Percentiles rank a stretch among this genome's conserved stretches.
These are phyloP conservation scores for Capsella rubella DNA, from an alignment of 441 rosid genomes.

Conservation along the genomic window DNA sequence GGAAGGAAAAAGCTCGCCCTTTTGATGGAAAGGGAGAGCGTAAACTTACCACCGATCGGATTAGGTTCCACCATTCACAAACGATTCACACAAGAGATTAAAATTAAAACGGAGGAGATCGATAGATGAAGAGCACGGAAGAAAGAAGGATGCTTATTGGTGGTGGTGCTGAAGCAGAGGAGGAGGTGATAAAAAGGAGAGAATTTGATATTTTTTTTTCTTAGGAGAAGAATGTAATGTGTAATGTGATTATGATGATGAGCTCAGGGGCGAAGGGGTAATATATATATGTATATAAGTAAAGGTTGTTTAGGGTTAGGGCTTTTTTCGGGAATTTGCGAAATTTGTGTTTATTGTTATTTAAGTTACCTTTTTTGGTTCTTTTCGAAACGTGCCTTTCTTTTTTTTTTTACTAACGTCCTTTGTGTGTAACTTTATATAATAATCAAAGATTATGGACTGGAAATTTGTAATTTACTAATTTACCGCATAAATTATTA, in stretches of 20 bases:
- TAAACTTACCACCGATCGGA: slow-evolving; percentile 53
- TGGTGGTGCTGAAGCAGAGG: slow-evolving; percentile 1
- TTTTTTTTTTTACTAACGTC: not conserved
- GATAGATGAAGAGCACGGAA: not conserved
- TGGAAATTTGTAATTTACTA: not conserved
- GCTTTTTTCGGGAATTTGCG: not conserved
- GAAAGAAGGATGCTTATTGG: not conserved
- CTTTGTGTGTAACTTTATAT: not conserved
- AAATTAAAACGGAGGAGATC: not conserved
- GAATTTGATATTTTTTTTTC: not conserved
- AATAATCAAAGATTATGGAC: not conserved
- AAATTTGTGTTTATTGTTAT: not conserved
- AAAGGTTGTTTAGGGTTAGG: slow-evolving; percentile 2
- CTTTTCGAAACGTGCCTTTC: slow-evolving; percentile 10
- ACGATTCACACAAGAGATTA: slow-evolving; percentile 29
- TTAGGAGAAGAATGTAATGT: slow-evolving; percentile 11
- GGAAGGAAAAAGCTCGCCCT: slow-evolving; percentile 78
- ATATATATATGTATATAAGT: not conserved
- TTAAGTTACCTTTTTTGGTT: slow-evolving; percentile 9
- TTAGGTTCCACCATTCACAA: slow-evolving; percentile 98
- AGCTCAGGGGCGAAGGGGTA: slow-evolving; percentile 4
- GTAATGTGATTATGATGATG: not conserved
- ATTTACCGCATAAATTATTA: not conserved
- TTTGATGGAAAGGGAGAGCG: slow-evolving; percentile 81
- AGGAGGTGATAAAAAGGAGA: not conserved